Conservation (phyloP, 2,329 filamentous ascomycete species). For the Claviceps pazoutovae region DNA sequence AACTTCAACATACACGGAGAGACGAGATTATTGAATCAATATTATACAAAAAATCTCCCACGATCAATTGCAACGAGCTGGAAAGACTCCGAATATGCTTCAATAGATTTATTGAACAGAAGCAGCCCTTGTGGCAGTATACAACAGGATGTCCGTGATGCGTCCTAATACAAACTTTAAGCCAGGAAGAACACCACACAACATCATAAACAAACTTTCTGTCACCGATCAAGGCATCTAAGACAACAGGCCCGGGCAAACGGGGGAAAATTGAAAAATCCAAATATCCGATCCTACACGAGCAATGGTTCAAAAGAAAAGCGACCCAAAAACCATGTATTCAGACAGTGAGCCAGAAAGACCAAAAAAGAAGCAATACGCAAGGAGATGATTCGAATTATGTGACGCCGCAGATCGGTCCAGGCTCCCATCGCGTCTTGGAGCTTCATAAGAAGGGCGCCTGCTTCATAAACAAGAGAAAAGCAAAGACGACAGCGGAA, state of each 20-base stretch:
- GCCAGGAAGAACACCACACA: background rate
- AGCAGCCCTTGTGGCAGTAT: background rate
- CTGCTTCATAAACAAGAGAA: background rate
- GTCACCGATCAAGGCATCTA: slow-evolving; percentile 50
- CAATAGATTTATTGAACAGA: background rate
- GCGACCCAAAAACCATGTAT: no score
- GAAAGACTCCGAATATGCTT: no score
- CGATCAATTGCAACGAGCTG: background rate
- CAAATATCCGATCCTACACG: background rate
- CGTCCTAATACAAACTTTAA: no score
- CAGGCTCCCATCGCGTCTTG: no score
- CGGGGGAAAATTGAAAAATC: slow-evolving; percentile 12
- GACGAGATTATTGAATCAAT: slow-evolving; percentile 17
- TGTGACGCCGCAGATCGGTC: no score
- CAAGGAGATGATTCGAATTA: no score
- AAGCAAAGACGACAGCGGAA: background rate
- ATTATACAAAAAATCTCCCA: slow-evolving; percentile 16
- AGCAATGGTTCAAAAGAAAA: no score
- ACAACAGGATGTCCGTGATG: no score
- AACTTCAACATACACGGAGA: slow-evolving; percentile 3
- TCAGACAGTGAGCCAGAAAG: slow-evolving; percentile 4
- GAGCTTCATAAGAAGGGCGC: no score
- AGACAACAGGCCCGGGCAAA: slow-evolving; percentile 16
- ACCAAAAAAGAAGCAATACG: background rate
- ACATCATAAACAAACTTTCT: slow-evolving; percentile 11